Evolutionary conservation across 306 rosid genomes (phyloP).

Genomic region (Prunus padus): DNA sequence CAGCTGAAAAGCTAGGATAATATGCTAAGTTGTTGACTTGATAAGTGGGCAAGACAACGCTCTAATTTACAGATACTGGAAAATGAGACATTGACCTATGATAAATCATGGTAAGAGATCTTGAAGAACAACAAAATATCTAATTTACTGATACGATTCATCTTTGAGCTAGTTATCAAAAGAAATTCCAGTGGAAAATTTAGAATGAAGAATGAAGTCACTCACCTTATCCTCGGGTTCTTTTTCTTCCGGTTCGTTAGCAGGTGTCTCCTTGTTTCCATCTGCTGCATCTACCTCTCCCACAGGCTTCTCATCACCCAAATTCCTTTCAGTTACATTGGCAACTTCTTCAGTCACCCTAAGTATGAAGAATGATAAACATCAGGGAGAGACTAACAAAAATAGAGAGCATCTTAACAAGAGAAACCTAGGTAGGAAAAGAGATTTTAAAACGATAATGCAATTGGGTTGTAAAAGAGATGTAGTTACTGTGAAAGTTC

Average conservation of each 20-base stretch:
- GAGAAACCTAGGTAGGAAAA: not conserved
- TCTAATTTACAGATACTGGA: not conserved
- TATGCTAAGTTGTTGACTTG: not conserved
- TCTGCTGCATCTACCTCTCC: conserved; percentile 53
- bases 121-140: not conserved
- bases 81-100: not conserved
- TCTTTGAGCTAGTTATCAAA: not conserved
- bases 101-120: not conserved
- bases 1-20: not conserved
- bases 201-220: not conserved
- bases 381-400: not conserved
- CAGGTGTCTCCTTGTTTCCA: conserved; percentile 53
- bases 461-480: not conserved
- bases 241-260: conserved; percentile 63
- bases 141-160: not conserved
- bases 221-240: conserved; percentile 85
- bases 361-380: not conserved
- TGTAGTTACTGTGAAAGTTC: conserved; percentile 58
- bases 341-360: conserved; percentile 69
- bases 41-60: not conserved
- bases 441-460: not conserved
- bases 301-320: conserved; percentile 70
- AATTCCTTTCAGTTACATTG: conserved; percentile 60
- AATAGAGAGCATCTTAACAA: not conserved
- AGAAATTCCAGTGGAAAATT: too few relatives aligned